A percentile compares a stretch with the other conserved stretches of the same genome.
Conservation (phyloP, 2,329 filamentous ascomycete genomes). For the Sphaceloma murrayae region DNA sequence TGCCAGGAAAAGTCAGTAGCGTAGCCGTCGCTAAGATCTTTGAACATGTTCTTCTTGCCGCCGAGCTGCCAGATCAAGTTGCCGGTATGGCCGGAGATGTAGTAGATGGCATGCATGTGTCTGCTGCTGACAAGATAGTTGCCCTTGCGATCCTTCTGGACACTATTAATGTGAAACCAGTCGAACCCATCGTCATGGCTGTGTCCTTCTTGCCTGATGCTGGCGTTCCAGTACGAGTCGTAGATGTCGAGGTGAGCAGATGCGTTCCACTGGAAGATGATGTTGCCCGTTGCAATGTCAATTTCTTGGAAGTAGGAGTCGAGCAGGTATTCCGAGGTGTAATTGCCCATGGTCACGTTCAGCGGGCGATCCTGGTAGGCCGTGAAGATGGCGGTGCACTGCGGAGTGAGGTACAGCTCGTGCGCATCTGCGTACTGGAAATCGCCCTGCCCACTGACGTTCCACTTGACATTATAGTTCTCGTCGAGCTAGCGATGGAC, state of each 20-base stretch:
- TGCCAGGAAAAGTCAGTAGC: constrained; percentile 44
- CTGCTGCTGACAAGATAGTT: constrained; percentile 42
- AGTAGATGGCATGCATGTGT: constrained; percentile 36
- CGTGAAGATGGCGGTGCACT: constrained; percentile 36
- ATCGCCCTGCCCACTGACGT: not conserved
- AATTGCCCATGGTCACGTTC: constrained; percentile 25
- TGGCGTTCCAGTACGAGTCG: constrained; percentile 23
- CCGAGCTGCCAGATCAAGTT: constrained; percentile 44
- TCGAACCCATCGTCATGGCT: constrained; percentile 30
- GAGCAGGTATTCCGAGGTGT: constrained; percentile 33
- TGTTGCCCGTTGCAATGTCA: constrained; percentile 32
- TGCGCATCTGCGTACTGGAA: not conserved
- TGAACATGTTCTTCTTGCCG: constrained; percentile 38
- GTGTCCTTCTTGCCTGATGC: constrained; percentile 34
- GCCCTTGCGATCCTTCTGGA: constrained; percentile 40
- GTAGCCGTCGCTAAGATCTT: constrained; percentile 33
- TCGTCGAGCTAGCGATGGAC: not conserved
- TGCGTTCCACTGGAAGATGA: constrained; percentile 35
- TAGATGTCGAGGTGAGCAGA: constrained; percentile 29
- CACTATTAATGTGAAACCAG: constrained; percentile 46
- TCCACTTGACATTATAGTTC: not conserved
- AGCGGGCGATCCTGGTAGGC: constrained; percentile 32
- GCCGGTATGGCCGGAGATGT: constrained; percentile 36
- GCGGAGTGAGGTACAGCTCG: constrained; percentile 31
- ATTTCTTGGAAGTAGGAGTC: constrained; percentile 39